These are phyloP conservation scores for Gastrolobium bilobum DNA, from an alignment of 306 rosid genomes.

Conservation along the genomic window DNA sequence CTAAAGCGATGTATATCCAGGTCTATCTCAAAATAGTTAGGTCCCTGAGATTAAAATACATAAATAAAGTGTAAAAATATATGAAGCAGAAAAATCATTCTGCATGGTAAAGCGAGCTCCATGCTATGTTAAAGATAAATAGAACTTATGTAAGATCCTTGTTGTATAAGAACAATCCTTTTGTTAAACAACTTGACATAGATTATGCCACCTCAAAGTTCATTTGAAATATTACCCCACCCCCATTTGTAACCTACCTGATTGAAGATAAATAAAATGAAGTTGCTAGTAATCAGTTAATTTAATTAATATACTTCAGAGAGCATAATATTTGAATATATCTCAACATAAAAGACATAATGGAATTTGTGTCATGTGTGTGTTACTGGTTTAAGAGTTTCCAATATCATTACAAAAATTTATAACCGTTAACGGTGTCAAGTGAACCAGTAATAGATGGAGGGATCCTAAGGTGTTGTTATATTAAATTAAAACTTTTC, in stretches of 20 bases:
- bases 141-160: background rate
- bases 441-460: background rate
- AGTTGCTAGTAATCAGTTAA: background rate
- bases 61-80: constrained; percentile 4
- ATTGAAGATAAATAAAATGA: background rate
- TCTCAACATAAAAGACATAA: background rate
- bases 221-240: background rate
- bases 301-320: too few relatives aligned
- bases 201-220: background rate
- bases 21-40: constrained; percentile 93
- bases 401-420: background rate
- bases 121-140: background rate
- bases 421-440: background rate
- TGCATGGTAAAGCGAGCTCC: background rate
- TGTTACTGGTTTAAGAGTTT: background rate
- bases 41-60: constrained; percentile 65
- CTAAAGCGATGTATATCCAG: constrained; percentile 93
- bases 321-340: background rate
- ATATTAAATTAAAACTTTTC: background rate
- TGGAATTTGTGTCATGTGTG: background rate
- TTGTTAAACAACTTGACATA: background rate
- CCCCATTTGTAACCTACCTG: too few relatives aligned
- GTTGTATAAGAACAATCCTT: background rate
- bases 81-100: background rate
- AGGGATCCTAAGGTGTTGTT: background rate